Evolutionary conservation across 1,139 yeast species (phyloP), one percentile per base, ranked within the genome.

Genomic region (Spathaspora sp.): DNA sequence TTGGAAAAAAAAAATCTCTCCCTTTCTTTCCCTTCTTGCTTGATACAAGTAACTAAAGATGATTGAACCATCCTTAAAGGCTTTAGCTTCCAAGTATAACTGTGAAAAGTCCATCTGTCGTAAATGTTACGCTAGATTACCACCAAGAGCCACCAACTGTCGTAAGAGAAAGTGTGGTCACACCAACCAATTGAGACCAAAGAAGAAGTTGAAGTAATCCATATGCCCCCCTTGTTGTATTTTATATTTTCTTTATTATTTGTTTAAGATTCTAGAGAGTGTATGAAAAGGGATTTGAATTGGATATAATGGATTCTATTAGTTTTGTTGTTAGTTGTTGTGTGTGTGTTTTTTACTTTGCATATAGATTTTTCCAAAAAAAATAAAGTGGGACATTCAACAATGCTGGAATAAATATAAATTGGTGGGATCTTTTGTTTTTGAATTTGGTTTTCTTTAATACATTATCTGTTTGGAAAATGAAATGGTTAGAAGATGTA

Each of bases 141-240:
- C 99, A 72, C 97, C 98, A 78, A 93, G 98, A 87, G 99, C 99
- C 68, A 93, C 98, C 80, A 93, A 93, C 97, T 93, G 99, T 86
- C 90, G 99, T 85, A 93, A 93, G 98, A 90, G 97, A 89, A 93
- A 93, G 86, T 93, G 99, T 81, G 99, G 99, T 72, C 99, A 93
- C 95, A 84, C 97, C 78, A 93, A 93, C 85, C 99, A 93, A 84
- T 89, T 93, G 80, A 90, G 98, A 85, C 97, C 97, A 81, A 91
- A 91, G 96, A 93, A 93, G 96, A 93, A 93, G 90, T 87, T 90
- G 78, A 91, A 91, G 85, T 91, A 82, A 80, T 74, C 78, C 70
- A 70, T 75, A 9, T 31, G 47, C 44, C 40, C 26, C 42, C 41
- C 36, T 13, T 16, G 15, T 36, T 76, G 68, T 63, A 60, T 43